Evolutionary conservation across 306 rosid genomes (phyloP).

Genomic region (Morella rubra): DNA sequence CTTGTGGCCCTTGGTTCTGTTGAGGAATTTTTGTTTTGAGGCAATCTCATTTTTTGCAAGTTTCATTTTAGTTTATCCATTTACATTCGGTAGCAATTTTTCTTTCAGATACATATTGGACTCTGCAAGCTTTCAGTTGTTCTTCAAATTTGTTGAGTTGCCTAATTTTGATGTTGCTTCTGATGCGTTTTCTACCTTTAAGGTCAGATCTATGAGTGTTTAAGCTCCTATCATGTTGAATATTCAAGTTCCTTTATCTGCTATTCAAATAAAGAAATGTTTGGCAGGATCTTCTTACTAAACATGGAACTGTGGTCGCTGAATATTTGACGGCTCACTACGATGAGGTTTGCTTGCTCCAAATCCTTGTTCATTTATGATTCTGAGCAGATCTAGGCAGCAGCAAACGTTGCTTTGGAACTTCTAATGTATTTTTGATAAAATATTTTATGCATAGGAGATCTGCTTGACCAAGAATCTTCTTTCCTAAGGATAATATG

Average conservation of each 20-base stretch:
- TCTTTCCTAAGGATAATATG: constrained; percentile 21
- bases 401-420: constrained; percentile 24
- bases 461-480: constrained; percentile 26
- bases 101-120: constrained; percentile 91
- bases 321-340: constrained; percentile 76
- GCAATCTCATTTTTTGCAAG: constrained; percentile 14
- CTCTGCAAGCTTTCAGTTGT: constrained; percentile 88
- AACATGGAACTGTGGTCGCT: constrained; percentile 67
- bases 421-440: constrained; percentile 17
- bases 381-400: constrained; percentile 29
- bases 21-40: constrained; percentile 5
- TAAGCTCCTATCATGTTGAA: constrained; percentile 8
- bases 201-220: constrained; percentile 51
- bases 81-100: constrained; percentile 47
- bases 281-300: constrained; percentile 87
- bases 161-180: constrained; percentile 92
- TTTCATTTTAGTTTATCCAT: constrained; percentile 25
- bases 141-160: constrained; percentile 89
- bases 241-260: constrained; percentile 21
- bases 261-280: constrained; percentile 27
- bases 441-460: constrained; percentile 26
- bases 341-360: constrained; percentile 60
- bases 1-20: neutral
- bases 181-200: constrained; percentile 94
- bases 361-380: constrained; percentile 27